Base-by-base conservation (phyloP, 306 rosid species). In the Casuarina cunninghamiana region DNA sequence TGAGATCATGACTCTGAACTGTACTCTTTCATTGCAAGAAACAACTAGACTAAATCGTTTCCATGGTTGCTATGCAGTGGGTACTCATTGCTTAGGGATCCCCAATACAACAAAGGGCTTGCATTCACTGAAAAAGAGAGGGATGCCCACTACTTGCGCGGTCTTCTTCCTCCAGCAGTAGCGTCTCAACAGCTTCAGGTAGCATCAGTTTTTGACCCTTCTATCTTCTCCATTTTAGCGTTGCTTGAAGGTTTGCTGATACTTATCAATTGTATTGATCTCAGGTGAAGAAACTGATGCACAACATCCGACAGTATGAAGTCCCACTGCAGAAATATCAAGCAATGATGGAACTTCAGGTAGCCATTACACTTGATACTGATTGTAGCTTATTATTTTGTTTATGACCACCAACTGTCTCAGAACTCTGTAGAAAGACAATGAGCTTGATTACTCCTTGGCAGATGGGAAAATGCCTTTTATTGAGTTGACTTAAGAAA, bases 331-430 rank as follows among this genome's bases (percentile, higher is more conserved):
- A 93, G 54, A 95, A 90, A 72, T 95, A 93, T 71, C 48, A 80
- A 77, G 90, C 97, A 67, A 78, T 95, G 94, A 95, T 87, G 88
- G 97, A 95, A 50, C 99, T 95, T 87, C 98, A 95, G 98, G 98
- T 88, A 72, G 2, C 72, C 44, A 19, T 69, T 67, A 71, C 66
- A 21, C 69, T 41, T 79, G 57, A 12, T 45, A 35, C 16, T 66
- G 32, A 41, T 66, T 66, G 71, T 42, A 4, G 65, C 38, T 53
- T 54, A 38, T 53, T 51, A 39, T 71, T 26, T 46, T 51, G 60
- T 37, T 9, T 10, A 9, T 15, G 57, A 55, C 39, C 80, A 13
- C 55, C 43, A 16, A 5, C 71, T 43, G 43, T 57, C 5, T 74
- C 78, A 21, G 19, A 66, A 10, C 17, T 46, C 32, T 26, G 32